Percentiles rank a stretch among this genome's conserved stretches.
These are phyloP conservation scores for Clonostachys rosea DNA, from an alignment of 2,329 filamentous ascomycete species.

Conservation along the genomic window DNA sequence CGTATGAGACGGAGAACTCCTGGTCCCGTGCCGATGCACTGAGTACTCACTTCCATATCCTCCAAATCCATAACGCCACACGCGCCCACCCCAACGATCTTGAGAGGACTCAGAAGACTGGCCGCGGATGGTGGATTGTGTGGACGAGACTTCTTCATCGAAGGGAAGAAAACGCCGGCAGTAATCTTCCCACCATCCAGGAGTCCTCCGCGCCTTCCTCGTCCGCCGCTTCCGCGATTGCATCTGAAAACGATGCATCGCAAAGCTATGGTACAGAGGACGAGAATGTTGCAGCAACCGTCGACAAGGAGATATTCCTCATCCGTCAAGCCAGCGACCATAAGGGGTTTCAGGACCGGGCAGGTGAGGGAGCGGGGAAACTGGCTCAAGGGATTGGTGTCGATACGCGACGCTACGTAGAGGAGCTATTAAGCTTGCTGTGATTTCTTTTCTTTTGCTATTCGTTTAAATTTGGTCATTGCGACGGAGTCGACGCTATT, in stretches of 20 bases:
- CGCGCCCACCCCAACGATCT: constrained; percentile 35
- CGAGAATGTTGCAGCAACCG: constrained; percentile 3
- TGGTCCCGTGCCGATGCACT: constrained; percentile 62
- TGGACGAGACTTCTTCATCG: constrained; percentile 54
- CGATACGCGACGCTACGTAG: constrained; percentile 71
- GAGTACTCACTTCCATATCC: constrained; percentile 60
- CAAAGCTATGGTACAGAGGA: constrained; percentile 4
- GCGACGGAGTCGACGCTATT: too few species aligned
- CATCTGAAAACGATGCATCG: background rate
- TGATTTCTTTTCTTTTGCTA: constrained; percentile 7
- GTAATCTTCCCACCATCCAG: constrained; percentile 7
- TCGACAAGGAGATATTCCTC: constrained; percentile 57
- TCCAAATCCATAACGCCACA: constrained; percentile 48
- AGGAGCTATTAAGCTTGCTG: constrained; percentile 61
- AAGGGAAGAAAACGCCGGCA: background rate
- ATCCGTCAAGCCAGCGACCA: constrained; percentile 57
- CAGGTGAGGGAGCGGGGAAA: constrained; percentile 52
- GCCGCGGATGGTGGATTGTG: constrained; percentile 65
- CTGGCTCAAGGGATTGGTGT: constrained; percentile 71
- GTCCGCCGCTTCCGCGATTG: constrained; percentile 3
- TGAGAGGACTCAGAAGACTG: constrained; percentile 63
- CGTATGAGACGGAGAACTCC: constrained; percentile 14
- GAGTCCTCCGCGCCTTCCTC: constrained; percentile 17
- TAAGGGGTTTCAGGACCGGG: constrained; percentile 25
- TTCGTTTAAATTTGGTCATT: too few species aligned